Evolutionary conservation across 2,329 filamentous ascomycete genomes (phyloP), one percentile per base, ranked within the genome.

Genomic region (Scedosporium minutisporum): DNA sequence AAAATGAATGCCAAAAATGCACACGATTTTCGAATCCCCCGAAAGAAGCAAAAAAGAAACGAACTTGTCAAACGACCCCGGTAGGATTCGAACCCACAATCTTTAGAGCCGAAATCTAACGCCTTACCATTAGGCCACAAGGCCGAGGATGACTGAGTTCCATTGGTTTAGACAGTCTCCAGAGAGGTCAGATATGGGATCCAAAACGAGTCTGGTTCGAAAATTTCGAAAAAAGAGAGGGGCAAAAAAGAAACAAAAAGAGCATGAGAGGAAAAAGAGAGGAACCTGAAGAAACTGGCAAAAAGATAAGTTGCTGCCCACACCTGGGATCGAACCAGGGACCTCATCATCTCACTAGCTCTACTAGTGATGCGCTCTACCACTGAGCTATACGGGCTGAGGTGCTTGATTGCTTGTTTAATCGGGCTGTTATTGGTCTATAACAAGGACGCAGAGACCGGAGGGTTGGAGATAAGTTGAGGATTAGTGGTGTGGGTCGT

Each of bases 21-120:
- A 16, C 3, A 46, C 14, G 16, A 48, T 21, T 48, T 48, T 48
- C 2, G 1, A 25, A 27, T 21, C 6, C 48, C 48, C 10, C 12
- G 21, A 21, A 55, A 25, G 23, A 25, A 55, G 21, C 12, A 55
- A 55, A 55, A 55, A 55, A 23, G 23, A 55, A 55, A 55, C 3
- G 23, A 55, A 23, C 51, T 23, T 23, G 51, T 55, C 51, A 55
- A 55, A 55, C 51, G 51, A 55, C 51, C 51, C 51, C 51, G 51
- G 51, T 55, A 55, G 51, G 51, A 55, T 55, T 55, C 51, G 51
- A 55, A 55, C 51, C 51, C 51, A 55, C 51, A 55, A 55, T 55
- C 51, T 55, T 55, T 55, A 55, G 51, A 55, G 51, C 51, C 51
- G 51, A 55, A 55, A 55, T 55, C 51, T 55, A 55, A 55, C 51